A percentile compares a stretch with the other conserved stretches of the same genome.
phyloP scores from a whole-genome alignment of 2,329 filamentous ascomycete species.

The Zymoseptoria brevis region DNA sequence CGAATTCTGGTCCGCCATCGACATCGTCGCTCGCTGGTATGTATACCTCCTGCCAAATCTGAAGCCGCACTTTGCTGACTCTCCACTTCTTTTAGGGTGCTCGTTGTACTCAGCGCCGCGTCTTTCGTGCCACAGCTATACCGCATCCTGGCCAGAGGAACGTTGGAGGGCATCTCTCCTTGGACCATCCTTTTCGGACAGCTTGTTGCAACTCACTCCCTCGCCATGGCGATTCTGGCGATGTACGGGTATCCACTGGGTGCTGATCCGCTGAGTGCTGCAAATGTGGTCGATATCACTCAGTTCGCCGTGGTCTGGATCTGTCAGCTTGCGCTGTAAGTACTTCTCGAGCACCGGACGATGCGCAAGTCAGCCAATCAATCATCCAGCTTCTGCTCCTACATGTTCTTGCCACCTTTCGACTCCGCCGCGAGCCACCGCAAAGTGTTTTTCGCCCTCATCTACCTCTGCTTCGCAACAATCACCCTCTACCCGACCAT shows the following conservation, averaged over 20 bases:
- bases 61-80: neutral
- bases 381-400: neutral
- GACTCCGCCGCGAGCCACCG: neutral
- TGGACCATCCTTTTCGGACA: neutral
- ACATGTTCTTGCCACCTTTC: neutral
- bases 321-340: neutral
- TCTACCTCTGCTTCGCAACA: neutral
- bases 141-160: neutral
- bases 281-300: neutral
- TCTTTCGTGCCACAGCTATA: neutral
- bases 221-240: neutral
- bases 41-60: neutral
- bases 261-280: neutral
- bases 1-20: neutral
- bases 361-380: neutral
- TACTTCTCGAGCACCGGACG: no score
- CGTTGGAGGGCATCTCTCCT: neutral
- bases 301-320: neutral
- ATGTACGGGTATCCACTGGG: neutral
- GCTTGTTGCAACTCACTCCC: neutral
- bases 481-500: neutral
- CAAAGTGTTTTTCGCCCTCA: neutral
- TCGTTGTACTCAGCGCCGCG: neutral
- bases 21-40: neutral
- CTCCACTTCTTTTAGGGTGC: neutral